Evolutionary conservation across 805 yeast species (phyloP), one percentile per base, ranked within the genome.

Genomic region (Ogataea parapolymorpha): DNA sequence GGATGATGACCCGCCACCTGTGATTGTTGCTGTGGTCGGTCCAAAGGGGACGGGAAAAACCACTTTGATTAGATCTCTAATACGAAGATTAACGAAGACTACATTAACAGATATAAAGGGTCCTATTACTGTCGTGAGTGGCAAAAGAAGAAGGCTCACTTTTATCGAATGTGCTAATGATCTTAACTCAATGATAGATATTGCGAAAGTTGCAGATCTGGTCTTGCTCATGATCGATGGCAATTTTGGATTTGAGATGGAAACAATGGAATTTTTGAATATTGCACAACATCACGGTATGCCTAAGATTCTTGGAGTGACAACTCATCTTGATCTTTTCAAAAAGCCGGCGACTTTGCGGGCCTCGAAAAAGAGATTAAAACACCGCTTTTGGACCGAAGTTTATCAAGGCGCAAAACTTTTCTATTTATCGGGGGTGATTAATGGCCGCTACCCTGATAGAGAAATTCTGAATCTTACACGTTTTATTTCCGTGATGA

Each of bases 31-130:
- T 0, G 95, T 93, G 6, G 96, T 93, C 10, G 99, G 99, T 0
- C 99, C 99, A 10, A 95, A 96, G 8, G 99, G 99, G 12, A 93
- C 98, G 0, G 99, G 99, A 50, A 93, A 93, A 60, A 80, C 97
- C 12, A 91, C 98, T 0, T 71, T 93, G 56, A 87, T 93, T 56
- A 83, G 88, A 61, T 88, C 97, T 6, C 69, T 93, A 41, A 88
- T 93, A 5, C 76, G 91, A 63, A 70, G 97, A 60, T 75, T 87
- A 63, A 80, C 98, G 5, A 93, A 93, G 63, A 87, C 95, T 22
- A 77, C 93, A 0, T 64, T 93, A 32, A 71, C 79, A 25, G 98
- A 93, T 51, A 77, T 93, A 40, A 86, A 86, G 55, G 99, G 99
- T 7, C 98, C 99, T 12, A 82, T 95, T 36, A 93, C 99, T 0